Evolutionary conservation across 2,329 filamentous ascomycete genomes (phyloP).

Genomic region (Colletotrichum sp.): DNA sequence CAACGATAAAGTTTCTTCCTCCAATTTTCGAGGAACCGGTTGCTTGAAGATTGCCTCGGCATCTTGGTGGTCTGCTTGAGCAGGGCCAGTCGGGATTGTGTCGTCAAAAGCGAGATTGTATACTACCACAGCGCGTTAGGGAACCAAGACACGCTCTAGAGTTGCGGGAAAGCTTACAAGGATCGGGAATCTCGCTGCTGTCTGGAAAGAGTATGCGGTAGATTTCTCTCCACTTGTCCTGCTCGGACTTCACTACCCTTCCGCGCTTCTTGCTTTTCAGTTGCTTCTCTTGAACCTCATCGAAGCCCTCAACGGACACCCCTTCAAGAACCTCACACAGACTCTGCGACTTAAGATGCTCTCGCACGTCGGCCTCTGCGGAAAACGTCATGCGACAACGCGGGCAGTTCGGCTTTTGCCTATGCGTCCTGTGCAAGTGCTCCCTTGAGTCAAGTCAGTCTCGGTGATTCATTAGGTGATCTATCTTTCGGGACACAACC

Average conservation of each 20-base stretch:
- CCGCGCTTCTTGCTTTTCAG: not conserved
- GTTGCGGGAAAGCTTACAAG: not conserved
- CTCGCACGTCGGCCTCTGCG: accelerated
- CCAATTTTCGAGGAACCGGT: not conserved
- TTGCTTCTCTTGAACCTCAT: not conserved
- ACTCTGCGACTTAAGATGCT: not conserved
- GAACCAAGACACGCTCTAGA: not conserved
- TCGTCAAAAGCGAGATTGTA: not conserved
- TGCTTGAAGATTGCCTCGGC: not conserved
- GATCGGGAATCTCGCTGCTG: not conserved
- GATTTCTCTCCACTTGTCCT: not conserved
- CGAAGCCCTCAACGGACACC: not conserved
- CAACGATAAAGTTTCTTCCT: not conserved
- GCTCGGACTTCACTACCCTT: not conserved
- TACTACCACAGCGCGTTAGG: not conserved
- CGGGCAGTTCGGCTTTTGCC: not conserved
- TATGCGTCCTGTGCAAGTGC: not conserved
- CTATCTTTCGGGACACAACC: accelerated
- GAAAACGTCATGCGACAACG: not conserved
- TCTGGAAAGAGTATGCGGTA: not conserved
- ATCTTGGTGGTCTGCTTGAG: not conserved
- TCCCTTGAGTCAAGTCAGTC: not conserved
- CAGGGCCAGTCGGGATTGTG: not conserved
- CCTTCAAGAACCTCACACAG: not conserved
- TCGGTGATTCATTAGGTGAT: accelerated